Percentiles rank a stretch among this genome's conserved stretches.
phyloP scores from a whole-genome alignment of 2,329 filamentous ascomycete species.

The Aspergillus viridinutans region DNA sequence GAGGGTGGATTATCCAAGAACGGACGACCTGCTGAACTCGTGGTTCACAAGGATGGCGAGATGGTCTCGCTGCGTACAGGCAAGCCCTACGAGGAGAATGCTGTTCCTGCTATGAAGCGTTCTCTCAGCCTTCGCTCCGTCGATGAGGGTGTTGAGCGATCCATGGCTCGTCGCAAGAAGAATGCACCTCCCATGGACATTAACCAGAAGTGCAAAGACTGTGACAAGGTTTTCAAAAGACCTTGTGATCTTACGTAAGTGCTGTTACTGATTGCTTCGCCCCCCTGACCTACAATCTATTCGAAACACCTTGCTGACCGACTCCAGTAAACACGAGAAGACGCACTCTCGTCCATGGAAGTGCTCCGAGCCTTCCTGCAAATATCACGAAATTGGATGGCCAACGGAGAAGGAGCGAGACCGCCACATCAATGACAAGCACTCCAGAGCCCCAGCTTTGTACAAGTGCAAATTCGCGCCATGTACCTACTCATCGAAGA shows the following conservation, averaged over 20 bases:
- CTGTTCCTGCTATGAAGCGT: slow-evolving; percentile 48
- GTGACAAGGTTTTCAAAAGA: slow-evolving; percentile 89
- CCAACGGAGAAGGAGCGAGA: slow-evolving; percentile 97
- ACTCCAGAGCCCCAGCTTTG: slow-evolving; percentile 72
- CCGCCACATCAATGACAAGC: slow-evolving; percentile 93
- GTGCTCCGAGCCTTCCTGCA: slow-evolving; percentile 76
- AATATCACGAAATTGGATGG: slow-evolving; percentile 86
- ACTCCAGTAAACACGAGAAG: slow-evolving; percentile 80
- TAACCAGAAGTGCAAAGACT: slow-evolving; percentile 75
- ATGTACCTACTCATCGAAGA: slow-evolving; percentile 92
- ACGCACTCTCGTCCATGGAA: slow-evolving; percentile 97
- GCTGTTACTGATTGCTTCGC: neutral
- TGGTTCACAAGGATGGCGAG: slow-evolving; percentile 76
- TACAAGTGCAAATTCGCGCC: slow-evolving; percentile 78
- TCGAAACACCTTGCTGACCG: slow-evolving; percentile 5
- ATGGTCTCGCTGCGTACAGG: slow-evolving; percentile 73
- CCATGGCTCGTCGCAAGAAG: slow-evolving; percentile 95
- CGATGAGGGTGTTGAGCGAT: slow-evolving; percentile 79
- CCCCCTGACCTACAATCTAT: neutral
- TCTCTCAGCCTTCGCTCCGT: slow-evolving; percentile 54
- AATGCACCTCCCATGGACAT: slow-evolving; percentile 81
- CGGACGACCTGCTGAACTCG: slow-evolving; percentile 77
- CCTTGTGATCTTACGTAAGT: slow-evolving; percentile 81
- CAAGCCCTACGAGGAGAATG: slow-evolving; percentile 52
- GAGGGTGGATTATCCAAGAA: slow-evolving; percentile 77